Conservation (phyloP, 331 rosid genomes). For the Spiraea crenata region DNA sequence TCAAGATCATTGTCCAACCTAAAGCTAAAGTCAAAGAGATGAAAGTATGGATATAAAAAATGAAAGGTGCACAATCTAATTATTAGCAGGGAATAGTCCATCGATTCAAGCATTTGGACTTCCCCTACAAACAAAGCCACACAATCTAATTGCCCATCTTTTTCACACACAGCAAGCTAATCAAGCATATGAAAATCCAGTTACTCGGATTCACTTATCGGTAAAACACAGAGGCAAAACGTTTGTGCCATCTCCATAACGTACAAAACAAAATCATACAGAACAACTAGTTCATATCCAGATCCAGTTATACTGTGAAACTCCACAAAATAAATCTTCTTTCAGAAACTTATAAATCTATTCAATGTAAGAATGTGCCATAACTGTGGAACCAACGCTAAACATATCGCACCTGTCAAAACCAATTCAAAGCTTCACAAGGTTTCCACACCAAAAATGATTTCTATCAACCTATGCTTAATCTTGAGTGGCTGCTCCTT, state of each 20-base stretch:
- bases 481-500: constrained; percentile 50
- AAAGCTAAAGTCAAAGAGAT: not conserved
- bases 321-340: not conserved
- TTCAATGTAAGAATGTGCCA: not conserved
- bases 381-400: not conserved
- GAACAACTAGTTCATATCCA: not conserved
- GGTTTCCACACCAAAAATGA: constrained; percentile 9
- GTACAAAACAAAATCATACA: not conserved
- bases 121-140: not conserved
- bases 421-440: not conserved
- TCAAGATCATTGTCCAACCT: not conserved
- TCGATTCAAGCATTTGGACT: not conserved
- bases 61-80: not conserved
- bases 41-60: too few species aligned
- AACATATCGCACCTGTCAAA: not conserved
- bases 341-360: not conserved
- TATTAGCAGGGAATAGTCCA: too few species aligned
- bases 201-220: not conserved
- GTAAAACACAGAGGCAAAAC: too few species aligned
- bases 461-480: not conserved
- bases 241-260: not conserved
- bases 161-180: not conserved
- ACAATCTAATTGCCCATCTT: not conserved
- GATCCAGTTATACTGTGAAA: not conserved
- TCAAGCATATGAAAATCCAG: not conserved